phyloP scores from a whole-genome alignment of 2,329 filamentous ascomycete genomes.

The Apiospora rasikravindrae region DNA sequence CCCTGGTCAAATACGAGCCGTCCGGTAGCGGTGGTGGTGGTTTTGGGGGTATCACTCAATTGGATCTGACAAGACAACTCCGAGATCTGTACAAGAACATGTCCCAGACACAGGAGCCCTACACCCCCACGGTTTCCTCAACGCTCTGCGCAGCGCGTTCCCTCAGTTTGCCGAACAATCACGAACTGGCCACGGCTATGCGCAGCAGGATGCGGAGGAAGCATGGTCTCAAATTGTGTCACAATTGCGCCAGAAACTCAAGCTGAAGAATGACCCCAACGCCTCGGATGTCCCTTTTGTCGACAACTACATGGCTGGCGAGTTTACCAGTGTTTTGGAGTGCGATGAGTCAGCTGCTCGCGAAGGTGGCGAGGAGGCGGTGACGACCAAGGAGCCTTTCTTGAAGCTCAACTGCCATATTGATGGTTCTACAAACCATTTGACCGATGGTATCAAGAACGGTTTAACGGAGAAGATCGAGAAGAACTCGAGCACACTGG shows the following conservation, averaged over 20 bases:
- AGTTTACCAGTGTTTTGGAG: conserved; percentile 77
- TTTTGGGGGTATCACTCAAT: conserved; percentile 50
- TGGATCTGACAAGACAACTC: conserved; percentile 78
- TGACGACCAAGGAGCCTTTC: conserved; percentile 75
- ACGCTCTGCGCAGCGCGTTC: conserved; percentile 76
- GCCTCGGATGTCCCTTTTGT: conserved; percentile 72
- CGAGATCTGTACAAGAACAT: conserved; percentile 87
- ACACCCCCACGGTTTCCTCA: conserved; percentile 81
- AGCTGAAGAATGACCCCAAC: conserved; percentile 59
- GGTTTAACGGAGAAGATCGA: conserved; percentile 88
- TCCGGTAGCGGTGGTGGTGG: conserved; percentile 31
- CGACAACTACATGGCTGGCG: conserved; percentile 87
- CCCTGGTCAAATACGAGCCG: conserved; percentile 65
- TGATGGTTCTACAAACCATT: conserved; percentile 82
- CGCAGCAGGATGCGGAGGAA: conserved; percentile 99
- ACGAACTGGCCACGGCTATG: conserved; percentile 81
- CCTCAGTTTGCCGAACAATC: conserved; percentile 93
- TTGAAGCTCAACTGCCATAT: conserved; percentile 98
- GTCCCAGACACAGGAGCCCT: conserved; percentile 86
- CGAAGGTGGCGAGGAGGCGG: conserved; percentile 73
- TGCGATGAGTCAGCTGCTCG: conserved; percentile 83
- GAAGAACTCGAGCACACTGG: conserved; percentile 81
- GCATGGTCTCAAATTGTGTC: conserved; percentile 96
- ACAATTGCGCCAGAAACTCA: conserved; percentile 79
- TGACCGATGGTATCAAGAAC: conserved; percentile 84